Base-by-base conservation (phyloP, 495 filamentous ascomycete genomes). In the Talaromyces proteolyticus region DNA sequence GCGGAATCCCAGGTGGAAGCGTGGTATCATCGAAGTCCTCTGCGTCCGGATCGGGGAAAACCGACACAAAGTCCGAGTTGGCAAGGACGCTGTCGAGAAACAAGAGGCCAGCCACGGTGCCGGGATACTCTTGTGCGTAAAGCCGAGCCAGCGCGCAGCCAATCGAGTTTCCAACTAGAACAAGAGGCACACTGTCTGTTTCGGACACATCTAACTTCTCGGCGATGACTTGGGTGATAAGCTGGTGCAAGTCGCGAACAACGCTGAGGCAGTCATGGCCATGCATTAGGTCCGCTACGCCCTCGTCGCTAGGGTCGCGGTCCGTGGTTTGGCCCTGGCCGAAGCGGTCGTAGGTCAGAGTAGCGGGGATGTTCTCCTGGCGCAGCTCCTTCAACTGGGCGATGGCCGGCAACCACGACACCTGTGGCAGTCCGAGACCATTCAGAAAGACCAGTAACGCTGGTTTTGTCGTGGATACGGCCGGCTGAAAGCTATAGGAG, bases 331-430 rank as follows among this genome's bases (percentile, higher is more conserved):
- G 56, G 4, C 81, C 82, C 58, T 86, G 81, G 23, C 82, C 81
- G 55, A 72, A 84, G 36, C 83, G 79, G 63, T 87, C 83, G 55
- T 85, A 86, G 41, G 72, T 72, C 3, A 87, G 71, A 22, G 84
- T 66, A 6, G 72, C 59, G 7, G 79, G 76, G 18, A 57, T 60
- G 7, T 53, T 57, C 46, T 18, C 51, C 55, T 55, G 51, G 25
- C 58, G 57, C 17, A 63, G 47, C 39, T 53, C 47, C 46, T 73
- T 56, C 43, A 83, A 57, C n/a, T 63, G 51, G 3, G 59, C 23
- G 41, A 85, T 73, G 10, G 72, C 54, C 0, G 67, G 63, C 4
- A 56, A 34, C 81, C 82, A 85, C 23, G 63, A 59, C 0, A 65
- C 51, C 50, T 78, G 67, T 10, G 78, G 76, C 6, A 76, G 65